These are phyloP conservation scores for Fusarium sp. DNA, from an alignment of 2,329 filamentous ascomycete species.

Conservation along the genomic window DNA sequence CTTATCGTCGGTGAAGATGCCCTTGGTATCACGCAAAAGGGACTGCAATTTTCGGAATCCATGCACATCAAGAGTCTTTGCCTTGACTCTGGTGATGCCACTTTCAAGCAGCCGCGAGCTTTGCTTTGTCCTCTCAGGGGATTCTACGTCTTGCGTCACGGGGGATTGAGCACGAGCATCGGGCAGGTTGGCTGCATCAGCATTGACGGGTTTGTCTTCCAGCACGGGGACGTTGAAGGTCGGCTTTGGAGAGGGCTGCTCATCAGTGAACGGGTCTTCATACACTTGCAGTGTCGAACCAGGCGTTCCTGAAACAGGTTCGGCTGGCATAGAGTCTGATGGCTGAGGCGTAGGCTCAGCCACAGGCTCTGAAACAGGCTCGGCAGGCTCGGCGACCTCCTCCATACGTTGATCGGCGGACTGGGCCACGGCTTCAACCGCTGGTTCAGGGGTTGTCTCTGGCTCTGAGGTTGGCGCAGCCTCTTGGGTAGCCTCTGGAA, in stretches of 20 bases:
- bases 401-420: conserved; percentile 27
- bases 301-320: conserved; percentile 24
- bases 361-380: conserved; percentile 9
- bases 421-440: conserved; percentile 48
- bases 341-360: conserved; percentile 21
- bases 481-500: conserved; percentile 13
- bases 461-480: neutral
- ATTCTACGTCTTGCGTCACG: conserved; percentile 39
- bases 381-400: conserved; percentile 37
- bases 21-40: conserved; percentile 74
- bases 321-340: conserved; percentile 9
- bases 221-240: conserved; percentile 63
- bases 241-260: conserved; percentile 60
- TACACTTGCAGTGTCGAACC: conserved; percentile 63
- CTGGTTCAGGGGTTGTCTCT: neutral
- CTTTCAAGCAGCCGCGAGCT: conserved; percentile 75
- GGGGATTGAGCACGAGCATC: conserved; percentile 42
- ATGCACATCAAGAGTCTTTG: conserved; percentile 80
- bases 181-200: conserved; percentile 57
- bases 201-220: conserved; percentile 71
- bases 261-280: conserved; percentile 69
- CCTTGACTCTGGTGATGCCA: conserved; percentile 78
- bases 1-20: conserved; percentile 73
- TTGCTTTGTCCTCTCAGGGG: conserved; percentile 65
- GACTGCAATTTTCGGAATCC: conserved; percentile 84